Evolutionary conservation across 768 basidiomycete genomes (phyloP).

Genomic region (Termitomyces sp.): DNA sequence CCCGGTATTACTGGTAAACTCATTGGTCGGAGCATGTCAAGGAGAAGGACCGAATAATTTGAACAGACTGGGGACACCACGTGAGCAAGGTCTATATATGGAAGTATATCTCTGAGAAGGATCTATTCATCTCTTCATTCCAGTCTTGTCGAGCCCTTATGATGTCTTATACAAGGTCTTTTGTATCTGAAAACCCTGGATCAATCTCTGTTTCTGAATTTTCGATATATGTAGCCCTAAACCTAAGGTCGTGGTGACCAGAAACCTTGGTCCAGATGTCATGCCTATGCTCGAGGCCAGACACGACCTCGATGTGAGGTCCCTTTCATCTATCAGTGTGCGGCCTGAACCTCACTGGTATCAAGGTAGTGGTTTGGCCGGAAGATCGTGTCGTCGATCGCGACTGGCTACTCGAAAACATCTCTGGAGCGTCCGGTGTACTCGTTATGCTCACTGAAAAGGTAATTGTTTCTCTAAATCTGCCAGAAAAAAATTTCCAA

Average conservation of each 20-base stretch:
- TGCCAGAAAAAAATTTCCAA: constrained; percentile 7
- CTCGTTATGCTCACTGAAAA: constrained; percentile 69
- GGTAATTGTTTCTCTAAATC: constrained; percentile 29
- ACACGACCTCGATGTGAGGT: constrained; percentile 48
- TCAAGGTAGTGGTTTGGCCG: constrained; percentile 28
- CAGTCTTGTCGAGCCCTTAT: neutral
- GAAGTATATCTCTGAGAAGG: no score
- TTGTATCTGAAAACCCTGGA: neutral
- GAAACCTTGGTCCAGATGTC: constrained; percentile 56
- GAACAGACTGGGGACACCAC: no score
- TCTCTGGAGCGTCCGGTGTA: constrained; percentile 57
- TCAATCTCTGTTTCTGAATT: neutral
- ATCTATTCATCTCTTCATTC: neutral
- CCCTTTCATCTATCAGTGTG: constrained; percentile 20
- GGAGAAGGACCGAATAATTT: no score
- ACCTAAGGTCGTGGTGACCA: constrained; percentile 49
- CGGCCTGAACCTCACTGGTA: constrained; percentile 9
- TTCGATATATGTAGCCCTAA: neutral
- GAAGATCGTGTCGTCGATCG: constrained; percentile 53
- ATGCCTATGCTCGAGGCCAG: constrained; percentile 51
- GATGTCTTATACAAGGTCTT: constrained; percentile 6
- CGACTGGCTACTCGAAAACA: constrained; percentile 70
- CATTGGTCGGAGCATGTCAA: no score
- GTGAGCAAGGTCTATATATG: no score
- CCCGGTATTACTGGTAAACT: no score